Evolutionary conservation across 108 stramenopile genomes (phyloP), one percentile per base, ranked within the genome.

Genomic region (Skeletonema menzelii): DNA sequence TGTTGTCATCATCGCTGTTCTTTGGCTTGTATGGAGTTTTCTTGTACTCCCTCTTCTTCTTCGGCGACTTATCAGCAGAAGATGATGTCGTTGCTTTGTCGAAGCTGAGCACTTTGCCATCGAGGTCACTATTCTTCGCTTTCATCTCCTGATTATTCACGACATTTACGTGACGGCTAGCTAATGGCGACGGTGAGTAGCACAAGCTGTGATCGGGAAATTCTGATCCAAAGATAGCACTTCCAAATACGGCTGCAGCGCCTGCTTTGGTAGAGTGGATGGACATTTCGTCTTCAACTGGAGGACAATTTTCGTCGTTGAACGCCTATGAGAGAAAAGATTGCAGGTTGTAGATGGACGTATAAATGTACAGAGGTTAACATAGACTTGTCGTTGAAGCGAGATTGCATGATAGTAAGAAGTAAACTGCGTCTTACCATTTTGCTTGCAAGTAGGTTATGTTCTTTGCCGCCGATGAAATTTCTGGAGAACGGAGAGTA

Each of bases 131-230:
- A 34, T 64, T 27, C 17, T 58, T 24, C 3, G 27, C 42, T 19
- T 12, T 58, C 5, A 60, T 77, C 17, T 44, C 53, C 13, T 70
- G 27, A 53, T 70, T 70, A 10, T 53, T 53, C 1, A 53, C 49
- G 24, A 53, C 20, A 2, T 53, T 53, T 2, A 53, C 20, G 56
- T 59, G 42, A 38, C 69, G 76, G 30, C 67, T 63, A 11, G 37
- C 49, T 1, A 65, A 27, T 4, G 76, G 76, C n/a, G 76, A 77
- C 19, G 76, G 76, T 22, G 76, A 77, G 49, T 77, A 77, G 35
- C 68, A 58, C 64, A 77, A 70, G 53, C 76, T 77, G 24, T 77
- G 69, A 8, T 77, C 76, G n/a, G 69, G 64, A n/a, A 56, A 70
- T 49, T 77, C 76, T 13, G 76, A 69, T 55, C 69, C 76, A 66